phyloP scores from a whole-genome alignment of 768 basidiomycete genomes.

The Mycena belliarum region DNA sequence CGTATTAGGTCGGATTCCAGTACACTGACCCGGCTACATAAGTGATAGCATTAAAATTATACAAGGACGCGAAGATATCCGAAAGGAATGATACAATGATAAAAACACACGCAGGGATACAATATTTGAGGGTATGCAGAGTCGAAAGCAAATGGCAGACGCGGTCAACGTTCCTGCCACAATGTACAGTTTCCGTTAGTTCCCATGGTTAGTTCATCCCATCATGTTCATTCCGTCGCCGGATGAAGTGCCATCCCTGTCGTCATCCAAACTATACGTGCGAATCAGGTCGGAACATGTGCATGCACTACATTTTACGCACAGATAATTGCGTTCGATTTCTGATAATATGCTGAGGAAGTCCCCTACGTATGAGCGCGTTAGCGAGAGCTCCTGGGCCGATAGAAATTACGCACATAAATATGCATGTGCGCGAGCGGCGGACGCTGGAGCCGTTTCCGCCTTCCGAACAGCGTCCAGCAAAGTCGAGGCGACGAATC shows the following conservation, averaged over 20 bases:
- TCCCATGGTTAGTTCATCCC: too few species aligned
- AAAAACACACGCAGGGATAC: constrained; percentile 17
- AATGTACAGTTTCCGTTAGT: not conserved
- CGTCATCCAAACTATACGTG: constrained; percentile 62
- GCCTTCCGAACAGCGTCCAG: constrained; percentile 83
- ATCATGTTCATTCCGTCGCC: constrained; percentile 32
- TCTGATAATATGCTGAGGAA: constrained; percentile 89
- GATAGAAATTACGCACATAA: constrained; percentile 59
- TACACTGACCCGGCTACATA: too few species aligned
- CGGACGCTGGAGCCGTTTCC: constrained; percentile 76
- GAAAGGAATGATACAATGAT: constrained; percentile 7
- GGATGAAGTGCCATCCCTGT: constrained; percentile 62
- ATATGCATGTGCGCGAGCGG: constrained; percentile 84
- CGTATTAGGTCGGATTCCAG: too few species aligned
- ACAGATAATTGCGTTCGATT: constrained; percentile 90
- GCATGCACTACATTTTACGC: constrained; percentile 29
- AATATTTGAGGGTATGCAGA: constrained; percentile 9
- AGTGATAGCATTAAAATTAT: not conserved
- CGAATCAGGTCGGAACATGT: constrained; percentile 13
- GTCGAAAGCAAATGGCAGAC: constrained; percentile 12
- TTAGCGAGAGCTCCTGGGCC: not conserved
- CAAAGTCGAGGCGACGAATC: constrained; percentile 89
- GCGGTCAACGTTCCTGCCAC: constrained; percentile 4
- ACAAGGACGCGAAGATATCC: not conserved
- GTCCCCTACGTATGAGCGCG: constrained; percentile 59